A percentile compares a stretch with the other conserved stretches of the same genome.
Evolutionary conservation across 148 eudicot genomes (phyloP).

Genomic region (Limonium bicolor): DNA sequence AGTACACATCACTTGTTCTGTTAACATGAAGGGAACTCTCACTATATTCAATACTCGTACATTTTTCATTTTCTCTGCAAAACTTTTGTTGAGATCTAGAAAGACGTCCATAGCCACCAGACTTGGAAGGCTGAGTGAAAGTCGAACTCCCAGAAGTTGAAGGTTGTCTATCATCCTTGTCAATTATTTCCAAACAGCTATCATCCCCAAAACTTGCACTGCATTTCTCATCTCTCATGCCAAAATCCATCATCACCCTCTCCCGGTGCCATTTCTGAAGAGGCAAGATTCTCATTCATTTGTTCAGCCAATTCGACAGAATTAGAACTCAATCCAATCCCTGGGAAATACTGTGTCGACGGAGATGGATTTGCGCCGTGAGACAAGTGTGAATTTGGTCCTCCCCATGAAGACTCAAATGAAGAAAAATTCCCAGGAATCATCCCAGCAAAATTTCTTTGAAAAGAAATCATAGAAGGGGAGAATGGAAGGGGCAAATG

Average conservation of each 20-base stretch:
- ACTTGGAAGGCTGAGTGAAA: slow-evolving; percentile 24
- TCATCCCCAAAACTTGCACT: slow-evolving; percentile 28
- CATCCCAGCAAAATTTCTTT: slow-evolving; percentile 38
- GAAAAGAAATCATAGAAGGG: slow-evolving; percentile 48
- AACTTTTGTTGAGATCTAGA: slow-evolving; percentile 25
- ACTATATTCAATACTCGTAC: slow-evolving; percentile 13
- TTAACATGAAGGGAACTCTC: slow-evolving; percentile 23
- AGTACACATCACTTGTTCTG: slow-evolving; percentile 20
- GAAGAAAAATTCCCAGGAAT: slow-evolving; percentile 42
- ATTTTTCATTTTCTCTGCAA: slow-evolving; percentile 25
- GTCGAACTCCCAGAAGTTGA: slow-evolving; percentile 17
- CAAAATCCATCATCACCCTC: slow-evolving; percentile 39
- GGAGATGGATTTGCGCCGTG: slow-evolving; percentile 46
- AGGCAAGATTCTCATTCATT: slow-evolving; percentile 25
- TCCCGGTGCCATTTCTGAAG: slow-evolving; percentile 21
- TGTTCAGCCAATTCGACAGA: slow-evolving; percentile 24
- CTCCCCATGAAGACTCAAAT: slow-evolving; percentile 52
- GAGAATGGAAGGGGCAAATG: slow-evolving; percentile 51
- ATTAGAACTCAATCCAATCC: slow-evolving; percentile 24
- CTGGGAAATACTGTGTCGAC: slow-evolving; percentile 36
- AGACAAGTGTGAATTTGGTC: slow-evolving; percentile 45
- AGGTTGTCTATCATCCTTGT: slow-evolving; percentile 29
- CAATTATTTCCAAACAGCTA: slow-evolving; percentile 21
- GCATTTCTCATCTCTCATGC: slow-evolving; percentile 40
- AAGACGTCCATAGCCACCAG: slow-evolving; percentile 22